phyloP scores from a whole-genome alignment of 2,329 filamentous ascomycete species.

The Diaporthe sp. region DNA sequence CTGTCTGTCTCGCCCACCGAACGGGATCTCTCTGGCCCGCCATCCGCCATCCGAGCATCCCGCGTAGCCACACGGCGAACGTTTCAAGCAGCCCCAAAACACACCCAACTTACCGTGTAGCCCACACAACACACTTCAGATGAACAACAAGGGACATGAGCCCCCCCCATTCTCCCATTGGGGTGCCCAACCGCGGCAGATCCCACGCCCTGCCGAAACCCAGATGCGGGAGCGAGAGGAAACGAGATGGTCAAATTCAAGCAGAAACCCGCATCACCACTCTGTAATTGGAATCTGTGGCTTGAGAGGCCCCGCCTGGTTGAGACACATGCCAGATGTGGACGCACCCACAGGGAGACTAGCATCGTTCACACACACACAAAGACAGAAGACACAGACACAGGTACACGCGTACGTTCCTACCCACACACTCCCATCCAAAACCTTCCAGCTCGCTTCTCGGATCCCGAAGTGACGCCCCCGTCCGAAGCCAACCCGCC shows the following conservation, averaged over 20 bases:
- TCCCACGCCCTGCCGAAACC: constrained; percentile 17
- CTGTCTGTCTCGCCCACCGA: background rate
- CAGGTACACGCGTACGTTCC: no score
- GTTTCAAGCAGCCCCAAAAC: constrained; percentile 24
- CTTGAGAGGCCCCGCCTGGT: background rate
- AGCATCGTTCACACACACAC: background rate
- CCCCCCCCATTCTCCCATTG: background rate
- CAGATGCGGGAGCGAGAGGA: background rate
- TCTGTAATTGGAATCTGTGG: background rate
- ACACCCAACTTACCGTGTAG: background rate
- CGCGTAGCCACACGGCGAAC: constrained; percentile 12
- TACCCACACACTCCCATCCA: no score
- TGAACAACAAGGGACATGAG: background rate
- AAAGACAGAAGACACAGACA: background rate
- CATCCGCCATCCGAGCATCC: constrained; percentile 23
- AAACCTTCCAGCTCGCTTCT: no score
- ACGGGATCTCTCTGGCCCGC: constrained; percentile 2
- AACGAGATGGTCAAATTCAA: no score
- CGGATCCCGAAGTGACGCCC: background rate
- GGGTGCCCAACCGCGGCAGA: constrained; percentile 5
- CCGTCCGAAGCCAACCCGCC: background rate
- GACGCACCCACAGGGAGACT: background rate
- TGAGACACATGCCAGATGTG: background rate
- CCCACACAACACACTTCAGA: constrained; percentile 1
- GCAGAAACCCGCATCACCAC: constrained; percentile 15